Conservation (phyloP, 441 rosid genomes). For the Arabidopsis lyrata region DNA sequence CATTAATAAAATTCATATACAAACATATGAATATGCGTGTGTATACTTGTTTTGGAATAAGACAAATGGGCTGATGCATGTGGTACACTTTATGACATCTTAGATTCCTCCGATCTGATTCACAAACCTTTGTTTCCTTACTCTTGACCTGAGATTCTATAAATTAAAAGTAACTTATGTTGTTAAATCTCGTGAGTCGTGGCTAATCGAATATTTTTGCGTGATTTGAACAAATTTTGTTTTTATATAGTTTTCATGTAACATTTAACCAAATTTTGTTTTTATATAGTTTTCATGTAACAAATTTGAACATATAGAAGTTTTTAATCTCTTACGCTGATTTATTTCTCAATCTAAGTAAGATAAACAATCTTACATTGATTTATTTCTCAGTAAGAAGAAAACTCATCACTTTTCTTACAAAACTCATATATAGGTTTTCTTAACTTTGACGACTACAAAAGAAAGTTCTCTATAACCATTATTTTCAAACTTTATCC, state of each 20-base stretch:
- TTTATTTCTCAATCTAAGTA: not conserved
- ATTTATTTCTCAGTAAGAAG: not conserved
- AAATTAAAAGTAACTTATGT: not conserved
- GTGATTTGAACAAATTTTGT: not conserved
- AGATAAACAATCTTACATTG: not conserved
- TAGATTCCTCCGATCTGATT: constrained; percentile 39
- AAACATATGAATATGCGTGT: constrained; percentile 18
- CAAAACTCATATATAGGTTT: constrained; percentile 1
- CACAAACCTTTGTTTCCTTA: constrained; percentile 1
- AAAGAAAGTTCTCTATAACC: not conserved
- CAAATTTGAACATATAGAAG: too few species aligned
- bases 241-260: too few species aligned
- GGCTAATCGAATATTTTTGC: not conserved
- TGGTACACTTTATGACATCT: constrained; percentile 36
- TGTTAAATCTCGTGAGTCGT: not conserved
- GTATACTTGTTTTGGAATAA: constrained; percentile 37
- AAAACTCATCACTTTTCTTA: not conserved
- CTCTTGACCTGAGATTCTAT: constrained; percentile 4
- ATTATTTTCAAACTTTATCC: constrained; percentile 22
- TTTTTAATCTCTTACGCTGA: too few species aligned
- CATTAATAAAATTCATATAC: not conserved
- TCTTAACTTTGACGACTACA: not conserved
- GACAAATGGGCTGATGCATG: constrained; percentile 42
- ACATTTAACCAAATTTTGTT: too few species aligned
- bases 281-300: too few species aligned